Conservation (phyloP, 2,329 filamentous ascomycete genomes). For the Talaromyces sp. region DNA sequence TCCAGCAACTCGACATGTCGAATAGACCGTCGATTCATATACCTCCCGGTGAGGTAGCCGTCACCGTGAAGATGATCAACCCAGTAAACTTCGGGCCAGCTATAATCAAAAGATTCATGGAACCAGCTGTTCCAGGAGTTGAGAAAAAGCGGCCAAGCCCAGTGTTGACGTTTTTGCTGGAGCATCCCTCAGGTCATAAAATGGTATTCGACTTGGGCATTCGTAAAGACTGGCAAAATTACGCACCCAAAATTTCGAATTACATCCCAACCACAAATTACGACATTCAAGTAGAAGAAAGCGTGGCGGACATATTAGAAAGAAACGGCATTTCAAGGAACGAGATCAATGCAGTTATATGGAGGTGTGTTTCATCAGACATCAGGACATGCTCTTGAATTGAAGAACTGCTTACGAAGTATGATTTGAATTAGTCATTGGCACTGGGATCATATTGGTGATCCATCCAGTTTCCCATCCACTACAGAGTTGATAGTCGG, state of each 20-base stretch:
- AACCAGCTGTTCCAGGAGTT: conserved; percentile 34
- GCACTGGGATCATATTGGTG: conserved; percentile 52
- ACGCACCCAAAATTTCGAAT: neutral
- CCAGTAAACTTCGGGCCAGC: conserved; percentile 41
- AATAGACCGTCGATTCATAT: neutral
- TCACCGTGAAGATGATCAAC: conserved; percentile 30
- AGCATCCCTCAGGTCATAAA: neutral
- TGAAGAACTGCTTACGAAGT: neutral
- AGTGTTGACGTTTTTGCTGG: neutral
- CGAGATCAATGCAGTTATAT: neutral
- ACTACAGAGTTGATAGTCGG: conserved; percentile 51
- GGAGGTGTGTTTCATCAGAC: neutral
- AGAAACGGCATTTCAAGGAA: neutral
- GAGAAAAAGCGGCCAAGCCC: conserved; percentile 23
- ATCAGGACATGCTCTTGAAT: neutral
- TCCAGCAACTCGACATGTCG: neutral
- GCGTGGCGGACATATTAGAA: neutral
- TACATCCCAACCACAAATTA: neutral
- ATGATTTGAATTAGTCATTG: conserved; percentile 21
- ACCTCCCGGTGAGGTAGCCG: neutral
- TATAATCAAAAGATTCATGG: conserved; percentile 40
- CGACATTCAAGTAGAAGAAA: neutral
- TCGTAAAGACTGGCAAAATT: neutral
- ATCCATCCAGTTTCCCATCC: conserved; percentile 46
- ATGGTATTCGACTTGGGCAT: neutral